Evolutionary conservation across 2,329 filamentous ascomycete genomes (phyloP).

Genomic region (Gaeumannomyces tritici): DNA sequence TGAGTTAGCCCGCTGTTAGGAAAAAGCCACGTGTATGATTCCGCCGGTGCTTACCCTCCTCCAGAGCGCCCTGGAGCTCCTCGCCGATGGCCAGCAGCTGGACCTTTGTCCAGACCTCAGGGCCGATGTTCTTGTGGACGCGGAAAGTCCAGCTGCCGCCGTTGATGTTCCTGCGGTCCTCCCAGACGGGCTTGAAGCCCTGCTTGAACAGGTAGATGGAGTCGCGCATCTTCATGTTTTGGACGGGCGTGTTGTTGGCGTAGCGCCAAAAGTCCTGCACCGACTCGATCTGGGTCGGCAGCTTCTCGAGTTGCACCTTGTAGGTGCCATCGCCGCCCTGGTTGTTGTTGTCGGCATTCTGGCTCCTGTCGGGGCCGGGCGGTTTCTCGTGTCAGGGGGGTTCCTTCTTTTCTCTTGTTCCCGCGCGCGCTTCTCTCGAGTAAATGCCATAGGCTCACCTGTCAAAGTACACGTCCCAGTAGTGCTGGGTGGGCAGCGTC

Average conservation of each 20-base stretch:
- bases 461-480: conserved; percentile 66
- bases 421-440: too few relatives aligned
- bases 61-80: conserved; percentile 64
- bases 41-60: conserved; percentile 43
- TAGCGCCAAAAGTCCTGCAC: conserved; percentile 81
- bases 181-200: conserved; percentile 69
- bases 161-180: conserved; percentile 75
- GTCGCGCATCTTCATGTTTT: conserved; percentile 67
- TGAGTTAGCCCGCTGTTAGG: neutral
- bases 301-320: conserved; percentile 48
- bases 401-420: neutral
- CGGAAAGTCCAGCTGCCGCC: conserved; percentile 92
- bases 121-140: conserved; percentile 64
- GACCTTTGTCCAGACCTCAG: conserved; percentile 73
- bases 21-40: neutral
- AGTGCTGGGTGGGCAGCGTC: conserved; percentile 67
- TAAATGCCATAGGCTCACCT: conserved; percentile 24
- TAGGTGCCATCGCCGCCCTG: conserved; percentile 32
- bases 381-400: neutral
- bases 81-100: conserved; percentile 78
- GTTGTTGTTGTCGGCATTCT: conserved; percentile 34
- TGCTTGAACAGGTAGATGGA: conserved; percentile 72
- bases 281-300: conserved; percentile 60
- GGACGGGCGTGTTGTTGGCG: conserved; percentile 71
- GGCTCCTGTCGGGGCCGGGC: conserved; percentile 19